Base-by-base conservation (phyloP, 1,284 basidiomycete genomes). In the Heterobasidion irregulare region DNA sequence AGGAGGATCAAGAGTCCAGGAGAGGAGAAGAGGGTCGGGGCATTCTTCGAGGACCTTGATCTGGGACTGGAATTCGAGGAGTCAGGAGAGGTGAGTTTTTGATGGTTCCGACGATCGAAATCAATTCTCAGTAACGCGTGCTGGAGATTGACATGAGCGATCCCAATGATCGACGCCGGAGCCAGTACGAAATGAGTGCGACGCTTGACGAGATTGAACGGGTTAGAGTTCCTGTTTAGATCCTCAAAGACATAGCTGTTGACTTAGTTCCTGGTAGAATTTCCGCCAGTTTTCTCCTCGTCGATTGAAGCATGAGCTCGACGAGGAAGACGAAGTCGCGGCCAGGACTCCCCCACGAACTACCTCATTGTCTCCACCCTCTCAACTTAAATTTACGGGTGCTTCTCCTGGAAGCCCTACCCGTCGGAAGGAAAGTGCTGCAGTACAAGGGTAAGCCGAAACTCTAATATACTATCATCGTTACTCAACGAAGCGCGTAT, bases 141-240 rank as follows among this genome's bases (percentile, higher is more conserved):
- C 47, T 47, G 12, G 58, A 88, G 84, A 83, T 77, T 60, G 84
- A 86, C 57, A 77, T 79, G 48, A 71, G 79, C 60, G 86, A 88
- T 63, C 84, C 83, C 38, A 74, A 88, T 62, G 86, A 88, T 67
- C 77, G 79, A 53, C 76, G 86, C 45, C 78, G 77, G 63, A 89
- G 84, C 65, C 87, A 89, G 62, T 78, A 81, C 58, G 69, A 84
- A 49, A 79, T 89, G 79, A 80, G 74, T 59, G 80, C 82, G 15
- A 77, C 84, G 65, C 70, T 90, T 35, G 88, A 90, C 64, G 83
- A 85, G 67, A 84, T 90, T 52, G 87, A 90, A 65, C 77, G 76
- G 73, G 86, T 85, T 15, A 34, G 49, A 2, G 46, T 26, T 26
- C 26, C 26, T 26, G 26, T 26, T 26, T 3, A 26, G 26, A 2